Conservation (phyloP, 805 yeast genomes). For the Candida bentonensis region DNA sequence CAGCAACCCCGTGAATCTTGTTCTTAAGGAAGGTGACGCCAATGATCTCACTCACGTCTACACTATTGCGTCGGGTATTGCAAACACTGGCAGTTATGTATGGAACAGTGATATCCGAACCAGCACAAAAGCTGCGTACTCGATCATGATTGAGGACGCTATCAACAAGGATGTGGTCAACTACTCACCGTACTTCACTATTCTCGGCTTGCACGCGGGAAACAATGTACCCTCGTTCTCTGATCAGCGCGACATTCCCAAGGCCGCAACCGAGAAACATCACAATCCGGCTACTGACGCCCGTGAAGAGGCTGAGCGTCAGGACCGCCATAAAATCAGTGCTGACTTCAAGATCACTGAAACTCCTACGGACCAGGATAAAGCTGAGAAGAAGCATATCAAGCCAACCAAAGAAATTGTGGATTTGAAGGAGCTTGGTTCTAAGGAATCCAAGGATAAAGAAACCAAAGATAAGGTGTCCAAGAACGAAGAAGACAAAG, state of each 20-base stretch:
- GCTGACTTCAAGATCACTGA: too few species aligned
- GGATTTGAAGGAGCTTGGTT: too few species aligned
- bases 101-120: conserved; percentile 16
- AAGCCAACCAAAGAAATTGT: too few species aligned
- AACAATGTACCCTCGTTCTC: neutral
- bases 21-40: conserved; percentile 17
- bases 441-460: too few species aligned
- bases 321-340: too few species aligned
- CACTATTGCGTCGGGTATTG: conserved; percentile 16
- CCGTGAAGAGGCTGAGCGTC: neutral
- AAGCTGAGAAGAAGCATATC: too few species aligned
- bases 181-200: conserved; percentile 15
- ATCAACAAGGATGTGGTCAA: conserved; percentile 9
- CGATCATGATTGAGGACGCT: conserved; percentile 15
- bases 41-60: conserved; percentile 11
- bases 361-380: too few species aligned
- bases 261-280: neutral
- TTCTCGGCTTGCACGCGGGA: conserved; percentile 7
- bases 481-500: too few species aligned
- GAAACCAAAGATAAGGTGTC: too few species aligned
- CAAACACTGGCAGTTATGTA: conserved; percentile 16
- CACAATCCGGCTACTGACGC: neutral
- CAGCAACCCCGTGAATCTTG: conserved; percentile 12
- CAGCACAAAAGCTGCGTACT: conserved; percentile 13
- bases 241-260: neutral